Percentiles rank a stretch among this genome's conserved stretches.
Evolutionary conservation across 163 green algal species (phyloP).

Genomic region (Prototheca cutis): DNA sequence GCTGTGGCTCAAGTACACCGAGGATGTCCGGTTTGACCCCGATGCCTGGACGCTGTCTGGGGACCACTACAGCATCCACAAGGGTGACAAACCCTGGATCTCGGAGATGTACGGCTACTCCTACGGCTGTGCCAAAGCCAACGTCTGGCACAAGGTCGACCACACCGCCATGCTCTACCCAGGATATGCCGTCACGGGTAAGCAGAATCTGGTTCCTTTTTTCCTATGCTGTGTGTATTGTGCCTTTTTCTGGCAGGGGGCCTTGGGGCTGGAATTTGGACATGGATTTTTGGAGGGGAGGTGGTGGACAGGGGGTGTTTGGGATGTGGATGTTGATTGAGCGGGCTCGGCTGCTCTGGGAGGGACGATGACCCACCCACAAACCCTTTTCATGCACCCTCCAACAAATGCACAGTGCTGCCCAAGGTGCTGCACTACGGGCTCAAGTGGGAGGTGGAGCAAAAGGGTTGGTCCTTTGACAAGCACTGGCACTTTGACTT

Average conservation of each 20-base stretch:
- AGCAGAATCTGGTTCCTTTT: no score
- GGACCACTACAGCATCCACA: slow-evolving; percentile 71
- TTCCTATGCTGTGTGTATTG: no score
- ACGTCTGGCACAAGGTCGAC: slow-evolving; percentile 47
- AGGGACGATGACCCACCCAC: neutral
- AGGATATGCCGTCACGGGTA: slow-evolving; percentile 36
- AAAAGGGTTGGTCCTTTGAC: slow-evolving; percentile 30
- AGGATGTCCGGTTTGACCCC: slow-evolving; percentile 69
- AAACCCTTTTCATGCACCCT: no score
- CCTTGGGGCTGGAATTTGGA: no score
- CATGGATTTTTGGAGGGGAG: no score
- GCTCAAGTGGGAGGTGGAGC: slow-evolving; percentile 18
- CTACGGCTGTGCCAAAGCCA: slow-evolving; percentile 40
- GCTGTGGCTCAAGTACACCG: slow-evolving; percentile 76
- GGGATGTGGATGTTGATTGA: no score
- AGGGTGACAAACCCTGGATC: slow-evolving; percentile 86
- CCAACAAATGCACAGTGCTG: slow-evolving; percentile 8
- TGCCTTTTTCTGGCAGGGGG: no score
- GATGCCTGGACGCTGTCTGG: slow-evolving; percentile 75
- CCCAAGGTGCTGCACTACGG: slow-evolving; percentile 46
- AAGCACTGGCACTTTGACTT: slow-evolving; percentile 44
- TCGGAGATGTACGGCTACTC: slow-evolving; percentile 72
- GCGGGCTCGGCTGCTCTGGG: no score
- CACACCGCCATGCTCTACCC: slow-evolving; percentile 65
- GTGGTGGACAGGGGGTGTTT: no score